Evolutionary conservation across 768 basidiomycete species (phyloP), one percentile per base, ranked within the genome.

Genomic region (Lepiota brunneoincarnata): DNA sequence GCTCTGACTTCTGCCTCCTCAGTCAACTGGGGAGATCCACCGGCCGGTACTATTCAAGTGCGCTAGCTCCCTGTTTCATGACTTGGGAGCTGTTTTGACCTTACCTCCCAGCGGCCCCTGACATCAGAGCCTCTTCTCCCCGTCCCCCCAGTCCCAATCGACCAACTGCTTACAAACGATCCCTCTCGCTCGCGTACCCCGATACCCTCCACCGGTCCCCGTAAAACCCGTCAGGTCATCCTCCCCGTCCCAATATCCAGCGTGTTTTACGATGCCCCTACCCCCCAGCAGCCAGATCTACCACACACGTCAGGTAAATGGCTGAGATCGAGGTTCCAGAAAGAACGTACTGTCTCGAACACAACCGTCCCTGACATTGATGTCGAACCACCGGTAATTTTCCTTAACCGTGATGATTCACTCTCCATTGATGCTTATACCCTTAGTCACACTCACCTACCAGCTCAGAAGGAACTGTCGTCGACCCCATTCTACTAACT

Each of bases 381-480:
- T 35, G 69, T 81, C 26, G 71, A 78, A 62, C 71, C 79, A 14
- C 80, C 79, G 11, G 79, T 80, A 59, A 28, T 73, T 65, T 18
- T 26, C 18, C n/a, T 47, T 21, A n/a, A 10, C 52, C 21, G 44
- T 23, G 2, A 34, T 40, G 2, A 24, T 9, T 26, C 6, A 35
- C 1, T 31, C 24, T 37, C 49, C 14, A 31, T 23, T 45, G 39
- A 54, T 43, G n/a, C 37, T 40, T 34, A 11, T 52, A 20, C 15
- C 21, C 48, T 17, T 18, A 80, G 77, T 75, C 76, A 6, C 68
- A 70, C 37, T 70, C 77, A 3, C 70, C 71, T 7, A 71, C 75
- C 2, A 60, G 24, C 0, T 77, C 77, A 1, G 56, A 67, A 48
- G 46, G 57, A 37, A 63, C 70, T 2, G 56, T 64, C 15, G 42